phyloP scores from a whole-genome alignment of 306 rosid genomes.

The Calophaca sinica region DNA sequence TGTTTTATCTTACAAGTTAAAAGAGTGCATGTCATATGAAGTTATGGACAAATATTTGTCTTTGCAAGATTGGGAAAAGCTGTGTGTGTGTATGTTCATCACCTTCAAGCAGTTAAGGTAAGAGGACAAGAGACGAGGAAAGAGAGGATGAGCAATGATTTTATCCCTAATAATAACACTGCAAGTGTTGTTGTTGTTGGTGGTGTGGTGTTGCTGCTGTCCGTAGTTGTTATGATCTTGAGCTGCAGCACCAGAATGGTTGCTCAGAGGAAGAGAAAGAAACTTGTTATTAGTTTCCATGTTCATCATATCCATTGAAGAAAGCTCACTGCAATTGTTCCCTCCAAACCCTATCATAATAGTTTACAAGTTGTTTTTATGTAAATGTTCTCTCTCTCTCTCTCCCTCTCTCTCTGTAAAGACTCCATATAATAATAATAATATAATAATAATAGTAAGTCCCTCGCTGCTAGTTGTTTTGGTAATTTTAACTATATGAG shows the following conservation, averaged over 20 bases:
- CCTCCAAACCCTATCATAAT: slow-evolving; percentile 62
- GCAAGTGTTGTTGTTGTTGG: slow-evolving; percentile 39
- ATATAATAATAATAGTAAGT: too few relatives aligned
- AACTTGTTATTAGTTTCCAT: slow-evolving; percentile 52
- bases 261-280: slow-evolving; percentile 50
- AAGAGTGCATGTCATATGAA: too few relatives aligned
- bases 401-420: slow-evolving; percentile 9
- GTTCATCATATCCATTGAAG: slow-evolving; percentile 53
- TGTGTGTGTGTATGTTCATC: too few relatives aligned
- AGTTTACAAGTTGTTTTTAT: neutral
- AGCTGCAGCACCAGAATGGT: neutral
- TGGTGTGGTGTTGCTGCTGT: neutral
- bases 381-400: slow-evolving; percentile 10
- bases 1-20: too few relatives aligned
- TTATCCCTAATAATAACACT: slow-evolving; percentile 66
- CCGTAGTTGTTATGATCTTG: slow-evolving; percentile 26
- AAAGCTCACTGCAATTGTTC: slow-evolving; percentile 47
- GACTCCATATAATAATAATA: too few relatives aligned
- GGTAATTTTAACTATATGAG: too few relatives aligned
- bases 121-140: slow-evolving; percentile 88
- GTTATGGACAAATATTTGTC: too few relatives aligned
- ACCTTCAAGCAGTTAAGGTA: slow-evolving; percentile 93
- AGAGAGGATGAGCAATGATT: slow-evolving; percentile 98
- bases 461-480: too few relatives aligned
- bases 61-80: too few relatives aligned